A percentile compares a stretch with the other conserved stretches of the same genome.
Evolutionary conservation across 768 basidiomycete species (phyloP).

Genomic region (Amanita muscaria): DNA sequence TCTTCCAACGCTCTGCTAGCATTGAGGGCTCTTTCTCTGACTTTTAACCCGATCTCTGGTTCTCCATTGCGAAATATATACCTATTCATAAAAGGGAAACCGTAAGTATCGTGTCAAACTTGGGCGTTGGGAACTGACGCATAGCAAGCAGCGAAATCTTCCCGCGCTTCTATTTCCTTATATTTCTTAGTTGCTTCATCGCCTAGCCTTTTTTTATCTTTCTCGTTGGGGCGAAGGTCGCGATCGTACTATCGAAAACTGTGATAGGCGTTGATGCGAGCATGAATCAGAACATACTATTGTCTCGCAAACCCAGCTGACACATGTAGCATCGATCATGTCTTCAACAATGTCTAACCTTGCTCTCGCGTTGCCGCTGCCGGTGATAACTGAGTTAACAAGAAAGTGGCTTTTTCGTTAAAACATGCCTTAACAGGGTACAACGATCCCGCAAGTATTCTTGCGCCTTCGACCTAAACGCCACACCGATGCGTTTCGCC

Average conservation of each 20-base stretch:
- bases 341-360: conserved; percentile 18
- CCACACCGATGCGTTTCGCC: conserved; percentile 12
- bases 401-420: not conserved
- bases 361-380: not conserved
- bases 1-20: conserved; percentile 8
- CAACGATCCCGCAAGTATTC: conserved; percentile 11
- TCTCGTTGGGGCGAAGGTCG: not conserved
- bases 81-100: conserved; percentile 5
- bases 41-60: conserved; percentile 16
- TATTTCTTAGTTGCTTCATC: not conserved
- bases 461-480: conserved; percentile 12
- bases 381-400: not conserved
- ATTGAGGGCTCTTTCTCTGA: conserved; percentile 12
- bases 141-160: conserved; percentile 14
- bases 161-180: conserved; percentile 6
- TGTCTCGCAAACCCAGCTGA: conserved; percentile 20
- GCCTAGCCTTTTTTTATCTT: not conserved
- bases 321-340: conserved; percentile 20
- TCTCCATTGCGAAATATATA: conserved; percentile 18
- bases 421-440: not conserved
- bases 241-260: not conserved
- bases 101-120: not conserved
- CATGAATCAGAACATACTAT: conserved; percentile 13
- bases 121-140: conserved; percentile 10
- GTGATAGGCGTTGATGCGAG: not conserved